phyloP scores from a whole-genome alignment of 2,329 filamentous ascomycete genomes.

The Verticillium isaacii region DNA sequence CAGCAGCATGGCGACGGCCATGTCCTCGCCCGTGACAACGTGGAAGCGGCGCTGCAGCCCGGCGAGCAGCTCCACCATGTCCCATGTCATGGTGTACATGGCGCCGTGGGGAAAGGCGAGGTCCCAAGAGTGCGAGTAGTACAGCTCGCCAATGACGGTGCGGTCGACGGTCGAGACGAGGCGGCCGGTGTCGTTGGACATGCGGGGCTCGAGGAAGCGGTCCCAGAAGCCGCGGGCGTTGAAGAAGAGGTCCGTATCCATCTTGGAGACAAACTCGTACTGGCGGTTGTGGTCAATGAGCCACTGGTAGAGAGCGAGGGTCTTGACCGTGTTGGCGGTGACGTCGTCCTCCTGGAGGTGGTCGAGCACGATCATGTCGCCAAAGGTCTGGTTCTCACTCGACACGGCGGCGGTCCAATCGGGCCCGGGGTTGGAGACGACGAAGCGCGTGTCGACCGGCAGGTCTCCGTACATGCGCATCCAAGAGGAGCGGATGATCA shows the following conservation, averaged over 20 bases:
- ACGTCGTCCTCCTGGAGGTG: slow-evolving; percentile 22
- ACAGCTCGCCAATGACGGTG: slow-evolving; percentile 24
- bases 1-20: slow-evolving; percentile 22
- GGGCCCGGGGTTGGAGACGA: slow-evolving; percentile 23
- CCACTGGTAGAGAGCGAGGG: slow-evolving; percentile 26
- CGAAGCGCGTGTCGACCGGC: slow-evolving; percentile 23
- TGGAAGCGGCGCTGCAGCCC: slow-evolving; percentile 18
- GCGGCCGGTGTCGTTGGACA: slow-evolving; percentile 6
- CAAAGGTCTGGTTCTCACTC: slow-evolving; percentile 25
- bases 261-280: slow-evolving; percentile 26
- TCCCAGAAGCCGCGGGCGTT: slow-evolving; percentile 26
- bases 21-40: slow-evolving; percentile 24
- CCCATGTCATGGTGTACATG: slow-evolving; percentile 28
- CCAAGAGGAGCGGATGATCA: slow-evolving; percentile 25
- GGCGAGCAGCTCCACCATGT: slow-evolving; percentile 21
- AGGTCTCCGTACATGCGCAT: slow-evolving; percentile 23
- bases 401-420: slow-evolving; percentile 19
- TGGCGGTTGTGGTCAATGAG: slow-evolving; percentile 14
- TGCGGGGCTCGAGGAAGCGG: slow-evolving; percentile 17
- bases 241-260: slow-evolving; percentile 26
- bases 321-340: slow-evolving; percentile 27
- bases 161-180: slow-evolving; percentile 11
- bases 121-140: slow-evolving; percentile 17
- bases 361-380: slow-evolving; percentile 28
- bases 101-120: slow-evolving; percentile 24